Base-by-base conservation (phyloP, 1,284 basidiomycete species). In the Naganishia sp. region DNA sequence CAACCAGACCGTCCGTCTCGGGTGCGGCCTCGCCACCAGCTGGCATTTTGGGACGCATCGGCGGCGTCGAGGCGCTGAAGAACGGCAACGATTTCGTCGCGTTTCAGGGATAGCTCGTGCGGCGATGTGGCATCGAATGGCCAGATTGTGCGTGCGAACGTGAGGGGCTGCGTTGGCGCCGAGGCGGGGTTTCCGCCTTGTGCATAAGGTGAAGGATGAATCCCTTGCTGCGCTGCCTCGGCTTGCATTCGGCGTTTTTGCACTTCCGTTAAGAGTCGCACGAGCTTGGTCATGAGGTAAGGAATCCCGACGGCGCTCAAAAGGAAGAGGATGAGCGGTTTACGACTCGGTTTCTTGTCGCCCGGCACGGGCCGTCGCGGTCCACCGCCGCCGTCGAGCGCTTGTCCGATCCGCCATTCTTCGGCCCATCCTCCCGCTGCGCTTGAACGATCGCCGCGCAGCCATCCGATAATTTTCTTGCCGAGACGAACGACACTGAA, bases 11-110 rank as follows among this genome's bases (percentile, higher is more conserved):
- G 84, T 0, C 95, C 96, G 72, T 99, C 94, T 66, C 95, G 84
- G 68, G 92, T 95, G 59, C 95, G 83, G 0, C 95, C 95, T 77
- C 89, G 89, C 94, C 94, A 99, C 95, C 96, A 99, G 67, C 88
- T 87, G 28, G 86, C 72, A 5, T 87, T 85, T 0, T 88, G 87
- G 72, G 92, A 89, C 68, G 89, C 79, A 76, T 89, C 90, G 33
- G 63, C 50, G 31, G 25, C 57, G 4, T 28, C 57, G 42, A 61
- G 57, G 13, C 57, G 57, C 55, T 86, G 90, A 79, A 95, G 86
- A 56, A 99, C 88, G 2, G 96, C 96, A 2, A 99, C 90, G 68
- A 99, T 93, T 78, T 97, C 94, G 75, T 95, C 91, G 76, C 90
- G 87, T 76, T 89, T 87, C 68, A 99, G 82, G 23, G 82, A 82